Conservation (phyloP, 164 flowering plant genomes). For the Piper longum region DNA sequence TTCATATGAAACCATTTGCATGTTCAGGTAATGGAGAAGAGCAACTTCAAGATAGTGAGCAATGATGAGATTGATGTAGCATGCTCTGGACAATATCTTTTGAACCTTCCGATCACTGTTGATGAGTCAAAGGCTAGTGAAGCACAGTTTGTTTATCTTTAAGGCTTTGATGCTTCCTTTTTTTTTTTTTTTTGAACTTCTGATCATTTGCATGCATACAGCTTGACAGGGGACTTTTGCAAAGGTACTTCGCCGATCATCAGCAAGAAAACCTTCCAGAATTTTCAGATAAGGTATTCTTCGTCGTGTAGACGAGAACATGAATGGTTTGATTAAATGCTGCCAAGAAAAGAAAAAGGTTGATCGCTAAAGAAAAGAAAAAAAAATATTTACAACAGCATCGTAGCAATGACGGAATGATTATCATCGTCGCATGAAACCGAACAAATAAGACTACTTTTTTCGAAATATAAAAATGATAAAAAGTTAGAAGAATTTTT, state of each 20-base stretch:
- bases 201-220: slow-evolving; percentile 18
- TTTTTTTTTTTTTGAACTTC: neutral
- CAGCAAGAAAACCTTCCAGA: slow-evolving; percentile 59
- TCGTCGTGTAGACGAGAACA: neutral
- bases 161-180: no score
- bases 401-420: no score
- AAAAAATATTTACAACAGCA: no score
- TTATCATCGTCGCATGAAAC: no score
- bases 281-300: slow-evolving; percentile 84
- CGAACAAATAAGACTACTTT: no score
- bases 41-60: slow-evolving; percentile 71
- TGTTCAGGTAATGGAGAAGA: slow-evolving; percentile 72
- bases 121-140: slow-evolving; percentile 75
- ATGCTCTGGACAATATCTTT: slow-evolving; percentile 76
- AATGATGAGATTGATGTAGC: slow-evolving; percentile 78
- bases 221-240: slow-evolving; percentile 79
- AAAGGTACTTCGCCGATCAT: slow-evolving; percentile 56
- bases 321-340: no score
- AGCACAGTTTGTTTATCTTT: neutral
- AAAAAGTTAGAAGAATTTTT: no score
- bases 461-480: no score
- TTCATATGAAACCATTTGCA: neutral
- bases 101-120: slow-evolving; percentile 84
- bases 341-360: no score
- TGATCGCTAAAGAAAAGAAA: no score